These are phyloP conservation scores for Debaryomycetaceae sp. DNA, from an alignment of 1,139 yeast genomes.

Conservation along the genomic window DNA sequence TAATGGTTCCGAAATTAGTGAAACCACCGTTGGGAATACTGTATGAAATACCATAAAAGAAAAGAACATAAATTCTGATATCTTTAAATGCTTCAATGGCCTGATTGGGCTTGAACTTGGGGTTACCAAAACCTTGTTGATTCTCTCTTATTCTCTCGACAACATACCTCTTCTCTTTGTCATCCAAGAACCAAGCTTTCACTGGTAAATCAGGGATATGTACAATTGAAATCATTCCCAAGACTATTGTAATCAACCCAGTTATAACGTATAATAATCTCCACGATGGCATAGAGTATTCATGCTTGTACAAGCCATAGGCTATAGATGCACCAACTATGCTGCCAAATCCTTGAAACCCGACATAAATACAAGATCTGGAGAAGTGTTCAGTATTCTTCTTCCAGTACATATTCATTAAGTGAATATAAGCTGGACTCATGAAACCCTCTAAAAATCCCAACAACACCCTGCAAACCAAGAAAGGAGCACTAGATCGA, in stretches of 20 bases:
- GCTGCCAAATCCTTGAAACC: conserved; percentile 29
- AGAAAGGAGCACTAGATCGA: conserved; percentile 24
- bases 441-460: conserved; percentile 55
- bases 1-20: conserved; percentile 42
- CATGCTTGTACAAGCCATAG: conserved; percentile 16
- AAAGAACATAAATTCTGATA: conserved; percentile 41
- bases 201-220: conserved; percentile 29
- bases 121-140: conserved; percentile 56
- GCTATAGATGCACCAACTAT: conserved; percentile 24
- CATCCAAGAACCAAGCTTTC: conserved; percentile 36
- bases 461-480: conserved; percentile 30
- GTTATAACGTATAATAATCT: conserved; percentile 29
- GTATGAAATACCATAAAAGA: conserved; percentile 21
- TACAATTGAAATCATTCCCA: conserved; percentile 21
- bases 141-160: conserved; percentile 36
- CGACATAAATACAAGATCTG: conserved; percentile 26
- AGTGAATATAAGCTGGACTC: conserved; percentile 56
- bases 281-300: conserved; percentile 24
- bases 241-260: conserved; percentile 24
- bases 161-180: conserved; percentile 41
- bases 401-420: conserved; percentile 34
- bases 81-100: conserved; percentile 51
- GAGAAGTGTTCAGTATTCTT: conserved; percentile 20
- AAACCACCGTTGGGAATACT: conserved; percentile 39
- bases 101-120: conserved; percentile 51